These are phyloP conservation scores for Xylaria arbuscula DNA, from an alignment of 2,329 filamentous ascomycete genomes.

Conservation along the genomic window DNA sequence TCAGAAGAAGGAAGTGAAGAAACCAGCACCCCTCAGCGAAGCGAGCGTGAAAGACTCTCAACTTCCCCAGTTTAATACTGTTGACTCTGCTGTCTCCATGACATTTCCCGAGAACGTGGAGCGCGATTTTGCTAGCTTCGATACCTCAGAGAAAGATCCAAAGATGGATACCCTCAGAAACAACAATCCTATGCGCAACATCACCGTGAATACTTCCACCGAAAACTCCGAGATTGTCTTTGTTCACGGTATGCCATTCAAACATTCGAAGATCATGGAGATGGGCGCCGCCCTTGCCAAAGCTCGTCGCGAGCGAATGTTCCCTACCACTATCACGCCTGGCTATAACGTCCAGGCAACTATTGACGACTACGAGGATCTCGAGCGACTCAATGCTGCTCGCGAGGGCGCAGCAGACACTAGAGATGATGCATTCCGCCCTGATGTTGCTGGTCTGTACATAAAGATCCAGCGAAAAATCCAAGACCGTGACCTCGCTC, in stretches of 20 bases:
- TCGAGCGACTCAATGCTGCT: conserved; percentile 44
- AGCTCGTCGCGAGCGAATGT: conserved; percentile 50
- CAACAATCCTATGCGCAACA: neutral
- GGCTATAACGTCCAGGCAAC: conserved; percentile 44
- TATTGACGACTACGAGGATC: conserved; percentile 50
- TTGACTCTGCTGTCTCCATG: conserved; percentile 29
- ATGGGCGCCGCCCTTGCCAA: conserved; percentile 50
- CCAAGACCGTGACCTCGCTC: conserved; percentile 51
- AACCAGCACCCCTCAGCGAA: neutral
- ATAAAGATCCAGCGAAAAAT: conserved; percentile 53
- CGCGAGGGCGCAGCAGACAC: conserved; percentile 39
- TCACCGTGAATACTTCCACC: neutral
- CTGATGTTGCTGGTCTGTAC: conserved; percentile 39
- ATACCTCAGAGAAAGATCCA: neutral
- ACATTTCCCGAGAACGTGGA: conserved; percentile 3
- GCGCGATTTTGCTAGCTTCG: neutral
- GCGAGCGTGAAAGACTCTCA: neutral
- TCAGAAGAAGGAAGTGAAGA: neutral
- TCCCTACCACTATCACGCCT: conserved; percentile 50
- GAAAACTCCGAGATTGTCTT: neutral
- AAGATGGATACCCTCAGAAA: neutral
- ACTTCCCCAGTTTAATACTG: neutral
- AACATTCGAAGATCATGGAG: conserved; percentile 37
- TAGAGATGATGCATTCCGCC: conserved; percentile 38
- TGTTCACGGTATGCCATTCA: conserved; percentile 32